A percentile compares a stretch with the other conserved stretches of the same genome.
Conservation (phyloP, 306 rosid genomes). For the Benincasa hispida region DNA sequence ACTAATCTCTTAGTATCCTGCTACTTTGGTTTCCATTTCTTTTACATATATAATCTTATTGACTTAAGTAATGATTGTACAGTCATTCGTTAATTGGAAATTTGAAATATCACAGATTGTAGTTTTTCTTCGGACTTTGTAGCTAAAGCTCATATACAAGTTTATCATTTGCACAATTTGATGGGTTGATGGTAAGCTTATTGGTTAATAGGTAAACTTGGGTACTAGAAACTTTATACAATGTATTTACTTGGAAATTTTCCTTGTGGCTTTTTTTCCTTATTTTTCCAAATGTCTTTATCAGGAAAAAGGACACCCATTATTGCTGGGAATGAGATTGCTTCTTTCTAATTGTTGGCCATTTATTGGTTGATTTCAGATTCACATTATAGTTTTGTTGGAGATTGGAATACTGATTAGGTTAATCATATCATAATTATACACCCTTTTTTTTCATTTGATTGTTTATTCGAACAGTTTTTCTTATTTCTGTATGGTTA, state of each 20-base stretch:
- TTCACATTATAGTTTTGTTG: not conserved
- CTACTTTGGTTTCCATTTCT: not conserved
- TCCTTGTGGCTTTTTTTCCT: not conserved
- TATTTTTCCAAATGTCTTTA: not conserved
- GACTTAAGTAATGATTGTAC: not conserved
- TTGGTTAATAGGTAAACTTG: not conserved
- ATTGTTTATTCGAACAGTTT: not conserved
- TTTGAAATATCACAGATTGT: not conserved
- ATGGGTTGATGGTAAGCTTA: not conserved
- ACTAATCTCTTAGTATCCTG: not conserved
- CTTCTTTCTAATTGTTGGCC: not conserved
- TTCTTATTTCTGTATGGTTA: not conserved
- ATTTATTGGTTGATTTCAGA: not conserved
- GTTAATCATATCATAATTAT: not conserved
- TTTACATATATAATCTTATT: not conserved
- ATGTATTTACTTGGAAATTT: not conserved
- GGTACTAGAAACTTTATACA: not conserved
- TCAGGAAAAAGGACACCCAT: not conserved
- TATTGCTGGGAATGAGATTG: not conserved
- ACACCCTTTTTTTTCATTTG: not conserved
- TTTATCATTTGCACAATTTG: not conserved
- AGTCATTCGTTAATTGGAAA: not conserved
- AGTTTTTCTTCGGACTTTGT: not conserved
- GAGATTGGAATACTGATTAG: not conserved
- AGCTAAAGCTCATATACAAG: not conserved